Conservation (phyloP, 371 early-diverging fungal genomes). For the Cladochytrium tenue region DNA sequence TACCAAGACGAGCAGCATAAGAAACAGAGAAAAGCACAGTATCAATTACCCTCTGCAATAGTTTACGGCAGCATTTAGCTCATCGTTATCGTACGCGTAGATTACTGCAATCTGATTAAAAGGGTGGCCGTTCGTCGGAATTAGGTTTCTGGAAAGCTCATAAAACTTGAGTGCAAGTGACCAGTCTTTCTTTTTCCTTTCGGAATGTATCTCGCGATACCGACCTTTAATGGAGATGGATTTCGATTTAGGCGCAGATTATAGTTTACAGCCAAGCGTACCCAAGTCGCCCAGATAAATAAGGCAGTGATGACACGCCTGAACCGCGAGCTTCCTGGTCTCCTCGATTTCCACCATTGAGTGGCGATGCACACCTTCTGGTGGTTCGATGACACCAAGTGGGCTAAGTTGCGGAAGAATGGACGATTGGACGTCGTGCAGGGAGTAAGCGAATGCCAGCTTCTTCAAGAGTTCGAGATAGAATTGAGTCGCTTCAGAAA, state of each 20-base stretch:
- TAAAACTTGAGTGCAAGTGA: constrained; percentile 54
- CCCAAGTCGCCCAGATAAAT: constrained; percentile 8
- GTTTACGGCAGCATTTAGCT: neutral
- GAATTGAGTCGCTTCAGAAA: neutral
- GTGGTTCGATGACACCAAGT: neutral
- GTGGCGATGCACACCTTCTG: too few species aligned
- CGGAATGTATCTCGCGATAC: neutral
- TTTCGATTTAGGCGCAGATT: neutral
- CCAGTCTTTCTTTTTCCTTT: constrained; percentile 47
- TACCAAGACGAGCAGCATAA: neutral
- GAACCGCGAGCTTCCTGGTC: neutral
- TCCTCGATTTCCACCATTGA: neutral
- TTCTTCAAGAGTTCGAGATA: neutral
- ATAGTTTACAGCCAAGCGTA: neutral
- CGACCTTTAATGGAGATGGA: neutral
- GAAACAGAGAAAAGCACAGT: neutral
- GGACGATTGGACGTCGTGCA: neutral
- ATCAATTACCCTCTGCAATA: constrained; percentile 5
- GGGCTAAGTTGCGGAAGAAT: neutral
- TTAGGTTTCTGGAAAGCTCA: constrained; percentile 46
- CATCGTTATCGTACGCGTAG: neutral
- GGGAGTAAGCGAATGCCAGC: neutral
- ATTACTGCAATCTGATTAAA: constrained; percentile 66
- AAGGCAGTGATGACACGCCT: neutral
- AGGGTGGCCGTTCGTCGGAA: constrained; percentile 58